Percentiles rank a stretch among this genome's conserved stretches.
These are phyloP conservation scores for Kazachstania kunashirensis DNA, from an alignment of 805 yeast genomes.

Conservation along the genomic window DNA sequence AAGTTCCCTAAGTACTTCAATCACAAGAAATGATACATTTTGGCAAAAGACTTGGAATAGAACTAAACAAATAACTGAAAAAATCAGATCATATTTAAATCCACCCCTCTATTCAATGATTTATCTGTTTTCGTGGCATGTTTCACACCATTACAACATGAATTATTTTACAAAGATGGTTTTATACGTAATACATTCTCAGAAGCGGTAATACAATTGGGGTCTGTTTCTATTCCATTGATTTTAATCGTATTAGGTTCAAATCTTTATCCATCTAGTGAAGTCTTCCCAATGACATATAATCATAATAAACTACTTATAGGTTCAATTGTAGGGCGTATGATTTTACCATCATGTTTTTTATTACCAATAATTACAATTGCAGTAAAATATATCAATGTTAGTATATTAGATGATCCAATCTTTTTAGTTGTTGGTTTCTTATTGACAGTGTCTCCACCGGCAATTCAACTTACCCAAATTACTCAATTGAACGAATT, in stretches of 20 bases:
- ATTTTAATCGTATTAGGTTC: slow-evolving; percentile 70
- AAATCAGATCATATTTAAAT: slow-evolving; percentile 45
- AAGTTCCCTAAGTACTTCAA: too few relatives aligned
- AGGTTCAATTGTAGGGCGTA: slow-evolving; percentile 64
- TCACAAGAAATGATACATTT: background rate
- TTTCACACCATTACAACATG: slow-evolving; percentile 44
- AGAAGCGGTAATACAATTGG: slow-evolving; percentile 53
- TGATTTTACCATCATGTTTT: slow-evolving; percentile 65
- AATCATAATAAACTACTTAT: slow-evolving; percentile 54
- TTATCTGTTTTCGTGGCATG: slow-evolving; percentile 61
- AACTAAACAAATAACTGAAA: slow-evolving; percentile 7
- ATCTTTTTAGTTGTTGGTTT: slow-evolving; percentile 70
- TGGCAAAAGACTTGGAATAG: slow-evolving; percentile 13
- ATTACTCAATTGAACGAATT: slow-evolving; percentile 68
- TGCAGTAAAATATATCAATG: slow-evolving; percentile 51
- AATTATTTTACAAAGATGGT: slow-evolving; percentile 49
- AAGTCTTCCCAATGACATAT: slow-evolving; percentile 54
- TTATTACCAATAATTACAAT: slow-evolving; percentile 58
- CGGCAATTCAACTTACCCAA: slow-evolving; percentile 76
- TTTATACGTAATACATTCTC: slow-evolving; percentile 60
- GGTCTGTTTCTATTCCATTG: slow-evolving; percentile 68
- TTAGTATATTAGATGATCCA: slow-evolving; percentile 71
- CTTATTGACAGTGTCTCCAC: slow-evolving; percentile 67
- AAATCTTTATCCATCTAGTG: slow-evolving; percentile 60
- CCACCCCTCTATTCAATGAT: slow-evolving; percentile 81